Conservation (phyloP, 2,329 filamentous ascomycete species). For the Hymenoscyphus scutula region DNA sequence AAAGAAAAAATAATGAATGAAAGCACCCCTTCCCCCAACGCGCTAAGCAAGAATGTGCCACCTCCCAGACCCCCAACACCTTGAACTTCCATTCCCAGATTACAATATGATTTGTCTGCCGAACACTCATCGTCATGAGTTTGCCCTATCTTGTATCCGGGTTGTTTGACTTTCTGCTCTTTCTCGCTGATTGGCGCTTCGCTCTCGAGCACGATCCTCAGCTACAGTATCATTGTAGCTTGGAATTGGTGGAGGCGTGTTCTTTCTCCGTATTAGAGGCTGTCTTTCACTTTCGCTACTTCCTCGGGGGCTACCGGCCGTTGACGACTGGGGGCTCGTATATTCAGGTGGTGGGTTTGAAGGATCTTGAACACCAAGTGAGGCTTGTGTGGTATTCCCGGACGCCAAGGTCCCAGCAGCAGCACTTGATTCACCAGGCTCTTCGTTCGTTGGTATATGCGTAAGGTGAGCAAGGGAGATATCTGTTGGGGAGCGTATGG, state of each 20-base stretch:
- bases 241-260: conserved; percentile 36
- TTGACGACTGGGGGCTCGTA: conserved; percentile 62
- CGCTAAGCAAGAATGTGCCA: conserved; percentile 2
- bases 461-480: conserved; percentile 89
- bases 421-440: conserved; percentile 53
- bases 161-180: conserved; percentile 3
- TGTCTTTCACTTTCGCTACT: conserved; percentile 53
- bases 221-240: conserved; percentile 37
- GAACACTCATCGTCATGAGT: conserved; percentile 5
- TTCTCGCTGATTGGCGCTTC: conserved; percentile 23
- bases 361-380: conserved; percentile 43
- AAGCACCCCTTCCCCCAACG: not conserved
- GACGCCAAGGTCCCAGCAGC: conserved; percentile 31
- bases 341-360: conserved; percentile 70
- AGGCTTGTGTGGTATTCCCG: conserved; percentile 22
- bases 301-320: conserved; percentile 51
- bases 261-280: conserved; percentile 45
- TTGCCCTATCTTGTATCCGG: not conserved
- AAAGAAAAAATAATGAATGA: not conserved
- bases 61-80: not conserved
- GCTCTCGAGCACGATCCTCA: conserved; percentile 29
- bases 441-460: conserved; percentile 65
- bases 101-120: not conserved
- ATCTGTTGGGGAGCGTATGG: conserved; percentile 86
- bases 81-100: not conserved